Evolutionary conservation across 2,329 filamentous ascomycete species (phyloP).

Genomic region (Fusarium circinatum): DNA sequence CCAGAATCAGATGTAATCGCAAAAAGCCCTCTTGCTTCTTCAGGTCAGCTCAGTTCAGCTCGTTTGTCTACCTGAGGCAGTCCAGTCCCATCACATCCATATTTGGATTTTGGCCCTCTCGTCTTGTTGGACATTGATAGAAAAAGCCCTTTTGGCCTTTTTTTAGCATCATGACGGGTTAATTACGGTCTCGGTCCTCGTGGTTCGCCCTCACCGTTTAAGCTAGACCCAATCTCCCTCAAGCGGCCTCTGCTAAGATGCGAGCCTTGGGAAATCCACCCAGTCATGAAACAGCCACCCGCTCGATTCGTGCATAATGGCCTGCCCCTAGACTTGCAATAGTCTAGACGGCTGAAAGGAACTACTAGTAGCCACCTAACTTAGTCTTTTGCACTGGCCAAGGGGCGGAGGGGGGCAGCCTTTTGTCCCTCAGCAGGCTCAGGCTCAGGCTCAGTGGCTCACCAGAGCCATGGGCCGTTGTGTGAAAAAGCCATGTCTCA

Average conservation of each 20-base stretch:
- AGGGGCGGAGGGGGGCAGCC: constrained; percentile 14
- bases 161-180: constrained; percentile 40
- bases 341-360: constrained; percentile 4
- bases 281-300: constrained; percentile 36
- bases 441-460: not conserved
- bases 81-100: not conserved
- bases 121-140: constrained; percentile 5
- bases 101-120: not conserved
- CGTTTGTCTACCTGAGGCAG: constrained; percentile 8
- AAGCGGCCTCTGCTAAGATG: constrained; percentile 1
- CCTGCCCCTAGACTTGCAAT: constrained; percentile 1
- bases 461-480: not conserved
- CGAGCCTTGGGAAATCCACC: not conserved
- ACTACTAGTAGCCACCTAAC: not conserved
- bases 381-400: not conserved
- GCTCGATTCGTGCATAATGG: constrained; percentile 2
- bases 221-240: constrained; percentile 21
- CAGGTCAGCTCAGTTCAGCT: not conserved
- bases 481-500: constrained; percentile 18
- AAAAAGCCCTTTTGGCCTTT: constrained; percentile 9
- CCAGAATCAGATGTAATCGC: not conserved
- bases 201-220: constrained; percentile 34
- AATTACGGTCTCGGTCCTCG: constrained; percentile 31
- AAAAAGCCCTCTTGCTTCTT: constrained; percentile 7
- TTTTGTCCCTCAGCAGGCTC: not conserved